Conservation (phyloP, 2,329 filamentous ascomycete genomes). For the Ascochyta koolunga region DNA sequence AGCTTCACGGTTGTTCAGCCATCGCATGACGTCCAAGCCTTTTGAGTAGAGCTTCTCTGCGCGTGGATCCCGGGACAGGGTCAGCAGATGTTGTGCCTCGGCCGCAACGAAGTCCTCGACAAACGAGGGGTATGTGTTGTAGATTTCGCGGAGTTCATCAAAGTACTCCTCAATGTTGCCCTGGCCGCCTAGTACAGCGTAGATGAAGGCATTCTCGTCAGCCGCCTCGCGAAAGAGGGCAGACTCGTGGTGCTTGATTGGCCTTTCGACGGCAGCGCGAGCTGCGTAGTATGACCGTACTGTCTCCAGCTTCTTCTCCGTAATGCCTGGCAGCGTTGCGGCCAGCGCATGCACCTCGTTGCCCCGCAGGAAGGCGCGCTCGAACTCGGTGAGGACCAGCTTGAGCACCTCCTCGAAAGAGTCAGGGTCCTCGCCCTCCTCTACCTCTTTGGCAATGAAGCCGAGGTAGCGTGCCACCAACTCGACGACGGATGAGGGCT, state of each 20-base stretch:
- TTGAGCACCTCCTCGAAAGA: slow-evolving; percentile 93
- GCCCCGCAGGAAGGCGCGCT: slow-evolving; percentile 89
- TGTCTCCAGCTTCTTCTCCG: slow-evolving; percentile 88
- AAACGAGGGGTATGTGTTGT: slow-evolving; percentile 88
- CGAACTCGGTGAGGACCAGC: slow-evolving; percentile 92
- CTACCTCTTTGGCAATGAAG: slow-evolving; percentile 85
- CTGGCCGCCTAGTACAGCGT: slow-evolving; percentile 94
- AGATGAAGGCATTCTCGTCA: slow-evolving; percentile 82
- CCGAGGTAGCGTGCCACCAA: slow-evolving; percentile 93
- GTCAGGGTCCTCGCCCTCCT: slow-evolving; percentile 90
- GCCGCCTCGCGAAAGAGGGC: slow-evolving; percentile 87
- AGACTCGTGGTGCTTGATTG: slow-evolving; percentile 91
- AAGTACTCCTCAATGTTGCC: slow-evolving; percentile 99
- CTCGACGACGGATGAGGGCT: slow-evolving; percentile 94
- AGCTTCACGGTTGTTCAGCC: slow-evolving; percentile 86
- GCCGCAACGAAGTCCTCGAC: slow-evolving; percentile 82
- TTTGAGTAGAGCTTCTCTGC: slow-evolving; percentile 97
- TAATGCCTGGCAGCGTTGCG: slow-evolving; percentile 84
- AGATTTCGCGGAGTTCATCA: slow-evolving; percentile 91
- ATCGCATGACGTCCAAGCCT: slow-evolving; percentile 92
- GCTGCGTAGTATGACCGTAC: slow-evolving; percentile 92
- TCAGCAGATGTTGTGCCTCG: slow-evolving; percentile 86
- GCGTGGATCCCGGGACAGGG: slow-evolving; percentile 78
- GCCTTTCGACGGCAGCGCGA: slow-evolving; percentile 79
- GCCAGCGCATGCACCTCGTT: slow-evolving; percentile 96